phyloP scores from a whole-genome alignment of 371 early-diverging fungal genomes.

The Haplosporangium sp. region DNA sequence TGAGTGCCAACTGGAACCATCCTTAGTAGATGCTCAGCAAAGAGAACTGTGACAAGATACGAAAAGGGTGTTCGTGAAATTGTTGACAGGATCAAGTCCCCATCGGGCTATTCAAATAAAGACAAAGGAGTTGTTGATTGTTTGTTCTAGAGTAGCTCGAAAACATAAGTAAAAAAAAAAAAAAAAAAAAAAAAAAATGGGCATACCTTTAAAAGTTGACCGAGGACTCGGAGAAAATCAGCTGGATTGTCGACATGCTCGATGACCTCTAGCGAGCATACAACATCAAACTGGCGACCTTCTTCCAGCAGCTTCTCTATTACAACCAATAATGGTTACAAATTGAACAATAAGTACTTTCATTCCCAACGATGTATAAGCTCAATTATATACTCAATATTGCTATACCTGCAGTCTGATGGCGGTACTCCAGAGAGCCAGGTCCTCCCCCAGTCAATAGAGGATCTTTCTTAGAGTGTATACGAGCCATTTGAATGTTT shows the following conservation, averaged over 20 bases:
- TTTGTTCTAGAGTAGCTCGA: too few relatives aligned
- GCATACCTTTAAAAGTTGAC: constrained; percentile 69
- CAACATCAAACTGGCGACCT: constrained; percentile 80
- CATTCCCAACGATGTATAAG: too few relatives aligned
- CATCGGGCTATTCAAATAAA: constrained; percentile 66
- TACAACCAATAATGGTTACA: background rate
- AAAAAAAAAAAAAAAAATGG: background rate
- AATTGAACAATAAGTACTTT: background rate
- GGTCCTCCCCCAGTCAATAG: constrained; percentile 62
- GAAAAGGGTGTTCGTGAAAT: constrained; percentile 89
- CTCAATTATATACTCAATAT: too few relatives aligned
- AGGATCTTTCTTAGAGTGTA: constrained; percentile 78
- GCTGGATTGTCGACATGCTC: constrained; percentile 90
- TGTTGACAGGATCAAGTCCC: constrained; percentile 87
- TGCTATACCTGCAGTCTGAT: constrained; percentile 79
- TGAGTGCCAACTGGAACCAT: constrained; percentile 92
- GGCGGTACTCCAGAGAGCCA: constrained; percentile 71
- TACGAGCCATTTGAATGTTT: constrained; percentile 84
- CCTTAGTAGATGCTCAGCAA: constrained; percentile 86
- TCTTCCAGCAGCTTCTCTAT: constrained; percentile 70
- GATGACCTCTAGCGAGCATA: constrained; percentile 91
- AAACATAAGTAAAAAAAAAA: background rate
- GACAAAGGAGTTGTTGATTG: too few relatives aligned
- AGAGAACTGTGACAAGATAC: constrained; percentile 81
- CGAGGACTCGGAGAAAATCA: constrained; percentile 76